These are phyloP conservation scores for Aegilops speltoides DNA, from an alignment of 176 grass and related monocot genomes.

Conservation along the genomic window DNA sequence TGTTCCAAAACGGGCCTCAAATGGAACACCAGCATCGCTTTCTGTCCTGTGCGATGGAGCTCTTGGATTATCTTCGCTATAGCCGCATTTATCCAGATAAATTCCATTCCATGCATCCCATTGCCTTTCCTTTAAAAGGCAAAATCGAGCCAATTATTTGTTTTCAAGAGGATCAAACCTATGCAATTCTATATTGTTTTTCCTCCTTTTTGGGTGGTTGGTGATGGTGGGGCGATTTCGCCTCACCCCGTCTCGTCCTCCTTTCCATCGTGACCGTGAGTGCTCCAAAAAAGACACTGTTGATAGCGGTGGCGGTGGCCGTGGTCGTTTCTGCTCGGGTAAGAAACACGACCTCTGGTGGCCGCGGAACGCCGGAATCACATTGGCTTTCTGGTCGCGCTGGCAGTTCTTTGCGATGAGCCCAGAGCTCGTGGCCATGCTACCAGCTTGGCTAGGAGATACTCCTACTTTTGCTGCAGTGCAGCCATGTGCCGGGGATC, in stretches of 20 bases:
- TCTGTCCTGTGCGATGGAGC: neutral
- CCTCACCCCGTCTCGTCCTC: too few relatives aligned
- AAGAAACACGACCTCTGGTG: neutral
- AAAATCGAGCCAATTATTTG: neutral
- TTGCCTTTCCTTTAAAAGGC: neutral
- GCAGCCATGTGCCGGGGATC: neutral
- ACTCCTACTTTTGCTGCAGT: neutral
- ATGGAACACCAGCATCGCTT: neutral
- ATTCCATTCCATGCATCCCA: neutral
- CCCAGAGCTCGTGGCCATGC: neutral
- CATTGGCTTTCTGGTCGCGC: neutral
- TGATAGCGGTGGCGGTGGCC: neutral
- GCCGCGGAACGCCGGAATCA: neutral
- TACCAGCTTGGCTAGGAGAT: neutral
- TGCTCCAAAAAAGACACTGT: neutral
- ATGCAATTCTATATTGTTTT: neutral
- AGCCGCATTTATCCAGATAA: neutral
- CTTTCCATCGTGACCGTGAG: neutral
- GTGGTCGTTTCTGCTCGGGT: neutral
- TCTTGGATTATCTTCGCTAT: neutral
- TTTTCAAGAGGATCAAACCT: neutral
- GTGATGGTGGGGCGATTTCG: neutral
- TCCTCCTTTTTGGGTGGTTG: neutral
- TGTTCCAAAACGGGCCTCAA: neutral
- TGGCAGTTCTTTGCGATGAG: neutral